Evolutionary conservation across 2,329 filamentous ascomycete species (phyloP).

Genomic region (Tolypocladium album): DNA sequence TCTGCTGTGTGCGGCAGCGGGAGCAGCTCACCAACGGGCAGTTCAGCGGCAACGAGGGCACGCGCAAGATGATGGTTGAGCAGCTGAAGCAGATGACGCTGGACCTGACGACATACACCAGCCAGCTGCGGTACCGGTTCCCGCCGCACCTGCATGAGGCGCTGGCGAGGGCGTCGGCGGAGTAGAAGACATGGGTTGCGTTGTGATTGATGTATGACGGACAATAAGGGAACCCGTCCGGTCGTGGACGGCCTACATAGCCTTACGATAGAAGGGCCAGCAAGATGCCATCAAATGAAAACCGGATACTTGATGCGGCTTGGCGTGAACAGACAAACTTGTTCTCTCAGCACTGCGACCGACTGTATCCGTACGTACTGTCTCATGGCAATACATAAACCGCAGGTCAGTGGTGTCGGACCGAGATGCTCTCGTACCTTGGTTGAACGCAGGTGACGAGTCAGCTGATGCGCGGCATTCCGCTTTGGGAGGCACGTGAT

Average conservation of each 20-base stretch:
- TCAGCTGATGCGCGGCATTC: background rate
- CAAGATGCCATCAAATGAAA: background rate
- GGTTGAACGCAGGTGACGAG: background rate
- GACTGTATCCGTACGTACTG: background rate
- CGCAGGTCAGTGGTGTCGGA: too few relatives aligned
- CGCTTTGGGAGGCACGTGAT: background rate
- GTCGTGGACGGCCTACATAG: background rate
- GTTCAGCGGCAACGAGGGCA: conserved; percentile 64
- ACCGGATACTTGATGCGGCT: background rate
- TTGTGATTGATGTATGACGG: background rate
- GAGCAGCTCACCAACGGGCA: conserved; percentile 58
- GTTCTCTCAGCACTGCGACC: background rate
- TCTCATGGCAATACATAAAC: background rate
- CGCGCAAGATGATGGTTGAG: conserved; percentile 52
- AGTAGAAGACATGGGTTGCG: conserved; percentile 26
- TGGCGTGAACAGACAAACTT: too few relatives aligned
- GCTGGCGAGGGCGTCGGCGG: conserved; percentile 69
- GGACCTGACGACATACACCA: conserved; percentile 89
- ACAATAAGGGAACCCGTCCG: background rate
- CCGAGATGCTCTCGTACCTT: too few relatives aligned
- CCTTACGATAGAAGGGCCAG: background rate
- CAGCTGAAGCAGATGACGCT: conserved; percentile 70
- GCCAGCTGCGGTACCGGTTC: conserved; percentile 83
- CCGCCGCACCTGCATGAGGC: conserved; percentile 81
- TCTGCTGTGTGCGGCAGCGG: conserved; percentile 71